Evolutionary conservation across 2,329 filamentous ascomycete genomes (phyloP), one percentile per base, ranked within the genome.

Genomic region (Leptoxyphium fumago): DNA sequence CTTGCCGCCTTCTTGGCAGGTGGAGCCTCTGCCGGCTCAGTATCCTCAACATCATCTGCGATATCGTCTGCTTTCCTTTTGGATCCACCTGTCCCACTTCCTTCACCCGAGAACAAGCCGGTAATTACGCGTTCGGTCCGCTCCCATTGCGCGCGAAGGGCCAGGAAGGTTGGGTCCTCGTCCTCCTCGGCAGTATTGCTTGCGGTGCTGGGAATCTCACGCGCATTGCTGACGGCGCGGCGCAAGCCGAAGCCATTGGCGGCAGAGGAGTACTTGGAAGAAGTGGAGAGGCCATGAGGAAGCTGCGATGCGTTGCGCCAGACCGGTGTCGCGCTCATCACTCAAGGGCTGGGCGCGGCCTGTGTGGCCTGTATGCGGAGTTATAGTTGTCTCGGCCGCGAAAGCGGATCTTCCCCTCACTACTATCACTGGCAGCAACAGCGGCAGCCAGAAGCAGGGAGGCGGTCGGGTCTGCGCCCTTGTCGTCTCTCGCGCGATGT

Each of bases 141-240:
- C 59, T 76, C 77, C 71, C 84, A 94, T 44, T 88, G 69, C 46
- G 85, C 78, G 61, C 78, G 77, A 64, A 95, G 91, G 59, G 80
- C 70, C 57, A 60, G 57, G 40, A 66, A 61, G 48, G 64, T 57
- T 42, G 66, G 64, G 55, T 71, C 68, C 47, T 71, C 67, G 50
- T 69, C 67, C 52, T 68, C 65, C 43, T 60, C 59, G 52, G 58
- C 61, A 46, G 46, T 39, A 39, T 48, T 45, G 41, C 42, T 47
- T 40, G 49, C 52, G 44, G 50, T 51, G 42, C 43, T 59, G 54
- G 63, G 55, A 41, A 48, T 57, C 54, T 69, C 66, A 57, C 67
- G 61, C 50, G 58, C 68, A 61, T 69, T 61, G 53, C 64, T 69
- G 44, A 61, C 60, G 10, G 61, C 64, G 51, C 64, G 64, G 52